Conservation (phyloP, 208 protist genomes). For the Balamuthia mandrillaris region DNA sequence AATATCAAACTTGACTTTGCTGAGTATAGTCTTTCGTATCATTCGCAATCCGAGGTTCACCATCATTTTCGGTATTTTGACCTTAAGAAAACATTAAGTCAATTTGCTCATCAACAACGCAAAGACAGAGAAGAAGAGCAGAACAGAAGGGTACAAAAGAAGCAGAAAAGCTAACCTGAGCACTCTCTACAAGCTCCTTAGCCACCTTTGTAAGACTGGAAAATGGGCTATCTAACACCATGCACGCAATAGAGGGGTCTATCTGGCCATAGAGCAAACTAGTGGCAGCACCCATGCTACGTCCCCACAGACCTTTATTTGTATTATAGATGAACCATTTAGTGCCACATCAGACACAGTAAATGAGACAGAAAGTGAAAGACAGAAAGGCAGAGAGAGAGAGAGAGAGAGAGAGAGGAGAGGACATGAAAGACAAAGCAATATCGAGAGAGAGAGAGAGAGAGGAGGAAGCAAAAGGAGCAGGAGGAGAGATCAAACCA, state of each 20-base stretch:
- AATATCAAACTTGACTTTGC: conserved; percentile 87
- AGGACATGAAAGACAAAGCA: too few species aligned
- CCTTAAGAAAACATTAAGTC: background rate
- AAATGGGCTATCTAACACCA: conserved; percentile 91
- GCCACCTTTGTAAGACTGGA: conserved; percentile 71
- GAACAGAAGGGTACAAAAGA: background rate
- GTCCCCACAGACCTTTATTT: too few species aligned
- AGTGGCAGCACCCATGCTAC: conserved; percentile 91
- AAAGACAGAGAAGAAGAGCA: background rate
- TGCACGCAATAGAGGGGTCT: conserved; percentile 81
- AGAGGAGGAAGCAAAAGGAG: too few species aligned
- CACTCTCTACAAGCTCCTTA: conserved; percentile 47
- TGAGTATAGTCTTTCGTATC: conserved; percentile 81
- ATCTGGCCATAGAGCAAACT: conserved; percentile 88
- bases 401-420: too few species aligned
- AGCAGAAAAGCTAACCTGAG: background rate
- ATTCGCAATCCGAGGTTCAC: conserved; percentile 76
- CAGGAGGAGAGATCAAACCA: too few species aligned
- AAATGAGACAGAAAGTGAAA: too few species aligned
- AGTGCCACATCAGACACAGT: too few species aligned
- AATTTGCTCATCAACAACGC: background rate
- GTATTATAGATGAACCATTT: too few species aligned
- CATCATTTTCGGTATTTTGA: conserved; percentile 75
- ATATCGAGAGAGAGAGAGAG: too few species aligned
- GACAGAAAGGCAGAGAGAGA: too few species aligned